phyloP scores from a whole-genome alignment of 495 filamentous ascomycete species.

The Penicillium daleae region DNA sequence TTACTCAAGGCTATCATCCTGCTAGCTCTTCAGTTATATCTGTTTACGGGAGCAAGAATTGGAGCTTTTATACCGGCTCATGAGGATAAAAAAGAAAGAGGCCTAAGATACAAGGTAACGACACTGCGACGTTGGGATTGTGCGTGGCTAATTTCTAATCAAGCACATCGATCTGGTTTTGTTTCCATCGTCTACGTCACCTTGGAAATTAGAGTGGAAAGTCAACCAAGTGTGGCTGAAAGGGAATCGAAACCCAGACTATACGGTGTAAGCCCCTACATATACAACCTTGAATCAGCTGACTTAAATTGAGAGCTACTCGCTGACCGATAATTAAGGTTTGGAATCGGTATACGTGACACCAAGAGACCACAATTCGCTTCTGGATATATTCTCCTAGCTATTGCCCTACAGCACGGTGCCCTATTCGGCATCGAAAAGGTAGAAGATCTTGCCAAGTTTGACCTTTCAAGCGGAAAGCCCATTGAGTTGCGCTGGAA shows the following conservation, averaged over 20 bases:
- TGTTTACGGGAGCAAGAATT: slow-evolving; percentile 32
- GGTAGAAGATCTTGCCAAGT: slow-evolving; percentile 17
- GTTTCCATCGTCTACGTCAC: slow-evolving; percentile 14
- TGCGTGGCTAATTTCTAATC: not conserved
- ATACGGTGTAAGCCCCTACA: slow-evolving; percentile 18
- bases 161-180: slow-evolving; percentile 15
- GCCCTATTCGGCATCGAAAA: slow-evolving; percentile 25
- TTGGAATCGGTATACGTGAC: slow-evolving; percentile 28
- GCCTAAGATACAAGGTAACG: slow-evolving; percentile 13
- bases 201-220: slow-evolving; percentile 17
- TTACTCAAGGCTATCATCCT: slow-evolving; percentile 27
- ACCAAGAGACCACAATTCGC: slow-evolving; percentile 26
- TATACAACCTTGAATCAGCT: not conserved
- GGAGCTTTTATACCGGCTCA: slow-evolving; percentile 23
- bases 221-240: slow-evolving; percentile 25
- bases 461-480: not conserved
- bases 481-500: slow-evolving; percentile 21
- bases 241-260: slow-evolving; percentile 20
- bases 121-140: not conserved
- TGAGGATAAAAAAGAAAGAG: slow-evolving; percentile 10
- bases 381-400: slow-evolving; percentile 20
- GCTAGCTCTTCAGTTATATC: slow-evolving; percentile 27
- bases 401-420: slow-evolving; percentile 21
- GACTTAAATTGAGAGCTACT: slow-evolving; percentile 1
- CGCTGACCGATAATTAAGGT: slow-evolving; percentile 12